Conservation (phyloP, 352 stramenopile genomes). For the Pythium insidiosum region DNA sequence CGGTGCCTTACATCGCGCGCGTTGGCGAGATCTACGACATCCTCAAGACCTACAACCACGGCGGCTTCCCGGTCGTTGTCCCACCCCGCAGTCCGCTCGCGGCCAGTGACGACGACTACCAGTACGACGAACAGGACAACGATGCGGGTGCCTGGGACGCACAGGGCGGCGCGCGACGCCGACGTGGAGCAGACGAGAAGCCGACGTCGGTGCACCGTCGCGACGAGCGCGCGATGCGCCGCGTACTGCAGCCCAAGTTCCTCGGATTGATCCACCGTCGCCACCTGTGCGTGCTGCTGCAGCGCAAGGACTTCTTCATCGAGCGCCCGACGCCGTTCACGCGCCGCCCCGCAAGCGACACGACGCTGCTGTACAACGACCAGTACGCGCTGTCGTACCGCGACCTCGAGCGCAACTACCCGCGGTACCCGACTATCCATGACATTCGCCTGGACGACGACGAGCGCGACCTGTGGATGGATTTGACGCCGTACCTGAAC, state of each 20-base stretch:
- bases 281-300: constrained; percentile 69
- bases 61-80: constrained; percentile 68
- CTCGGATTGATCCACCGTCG: constrained; percentile 68
- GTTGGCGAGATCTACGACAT: constrained; percentile 78
- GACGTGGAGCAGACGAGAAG: no score
- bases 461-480: constrained; percentile 84
- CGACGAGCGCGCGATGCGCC: constrained; percentile 12
- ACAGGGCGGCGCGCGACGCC: no score
- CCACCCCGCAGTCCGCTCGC: constrained; percentile 16
- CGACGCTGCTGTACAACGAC: constrained; percentile 79
- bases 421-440: constrained; percentile 68
- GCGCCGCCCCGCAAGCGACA: constrained; percentile 62
- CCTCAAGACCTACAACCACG: constrained; percentile 55
- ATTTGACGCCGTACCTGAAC: constrained; percentile 97
- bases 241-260: no score
- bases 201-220: constrained; percentile 2
- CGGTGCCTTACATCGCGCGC: constrained; percentile 62
- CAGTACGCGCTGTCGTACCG: constrained; percentile 80
- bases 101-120: constrained; percentile 5
- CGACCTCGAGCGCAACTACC: constrained; percentile 81
- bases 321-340: constrained; percentile 75
- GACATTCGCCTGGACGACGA: constrained; percentile 91
- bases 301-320: constrained; percentile 82
- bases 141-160: no score
- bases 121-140: no score